Evolutionary conservation across 2,329 filamentous ascomycete species (phyloP), one percentile per base, ranked within the genome.

Genomic region (Juglanconis sp.): DNA sequence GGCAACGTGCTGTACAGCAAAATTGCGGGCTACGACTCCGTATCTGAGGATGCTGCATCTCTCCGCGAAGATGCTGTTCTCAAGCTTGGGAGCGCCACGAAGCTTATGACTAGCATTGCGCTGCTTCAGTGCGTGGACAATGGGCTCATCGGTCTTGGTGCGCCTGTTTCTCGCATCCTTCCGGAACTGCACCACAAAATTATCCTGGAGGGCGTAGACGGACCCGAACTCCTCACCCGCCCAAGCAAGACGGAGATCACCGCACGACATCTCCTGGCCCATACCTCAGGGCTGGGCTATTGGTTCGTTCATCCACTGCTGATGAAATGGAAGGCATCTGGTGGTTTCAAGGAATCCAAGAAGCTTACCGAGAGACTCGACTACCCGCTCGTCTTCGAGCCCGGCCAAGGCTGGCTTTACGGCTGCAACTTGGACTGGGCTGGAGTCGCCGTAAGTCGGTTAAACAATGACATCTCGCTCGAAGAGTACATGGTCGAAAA

Each of bases 351-450:
- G 64, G 42, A n/a, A 2, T 49, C 54, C n/a, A 64, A 65, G 11
- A 72, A 71, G 0, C 75, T 85, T 0, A 74, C 77, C 10, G 74
- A 78, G 17, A 64, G 73, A 0, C 81, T 76, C 62, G 61, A 63
- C 10, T 73, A 77, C 9, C 80, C 81, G 0, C 74, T 85, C 3
- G 54, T 68, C 9, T 83, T 76, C 63, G 78, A 86, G 58, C 83
- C 83, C 0, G 82, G 82, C 0, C 68, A 71, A 0, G 69, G 72
- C 3, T 86, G 81, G 81, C 72, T 74, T 63, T 85, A 85, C 62
- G 76, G 80, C 0, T 64, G 74, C 1, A 73, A 76, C 1, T 67
- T 80, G 1, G 83, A 86, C 69, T 85, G 81, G 81, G 79, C 77
- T 0, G 82, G 83, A 3, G 72, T 75, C 0, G 70, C 84, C 1